Percentiles rank a stretch among this genome's conserved stretches.
Conservation (phyloP, 345 rosid genomes). For the Pelargonium nanum region DNA sequence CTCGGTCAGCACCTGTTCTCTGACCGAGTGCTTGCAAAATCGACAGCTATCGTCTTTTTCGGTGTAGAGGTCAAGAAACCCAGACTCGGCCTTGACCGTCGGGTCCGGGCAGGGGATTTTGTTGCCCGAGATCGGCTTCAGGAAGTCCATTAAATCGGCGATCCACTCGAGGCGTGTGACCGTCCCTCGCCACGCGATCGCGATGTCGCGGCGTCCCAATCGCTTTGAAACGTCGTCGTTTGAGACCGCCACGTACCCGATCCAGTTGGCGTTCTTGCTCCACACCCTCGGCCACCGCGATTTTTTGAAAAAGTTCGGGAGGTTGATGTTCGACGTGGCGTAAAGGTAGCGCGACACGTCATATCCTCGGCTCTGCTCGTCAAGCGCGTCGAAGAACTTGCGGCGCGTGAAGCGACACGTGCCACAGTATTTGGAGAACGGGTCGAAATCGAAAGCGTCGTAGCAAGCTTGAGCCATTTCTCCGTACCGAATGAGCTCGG, state of each 20-base stretch:
- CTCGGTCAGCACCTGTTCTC: constrained; percentile 17
- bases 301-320: constrained; percentile 13
- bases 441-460: constrained; percentile 7
- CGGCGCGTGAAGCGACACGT: constrained; percentile 6
- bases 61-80: constrained; percentile 21
- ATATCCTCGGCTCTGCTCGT: constrained; percentile 9
- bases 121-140: constrained; percentile 6
- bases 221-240: constrained; percentile 13
- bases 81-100: constrained; percentile 15
- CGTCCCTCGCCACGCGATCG: constrained; percentile 22
- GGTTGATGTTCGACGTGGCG: constrained; percentile 14
- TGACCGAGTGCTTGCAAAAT: constrained; percentile 10
- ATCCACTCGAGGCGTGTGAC: constrained; percentile 20
- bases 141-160: constrained; percentile 14
- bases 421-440: constrained; percentile 7
- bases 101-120: constrained; percentile 12
- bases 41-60: constrained; percentile 3
- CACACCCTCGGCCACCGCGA: constrained; percentile 12
- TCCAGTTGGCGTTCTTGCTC: constrained; percentile 23
- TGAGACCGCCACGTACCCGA: constrained; percentile 19
- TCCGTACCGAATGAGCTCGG: constrained; percentile 8
- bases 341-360: constrained; percentile 16
- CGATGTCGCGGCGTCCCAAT: constrained; percentile 18
- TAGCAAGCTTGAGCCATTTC: constrained; percentile 8
- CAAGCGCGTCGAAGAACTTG: constrained; percentile 10